Conservation (phyloP, 306 rosid species). For the peach (Prunus persica) region DNA sequence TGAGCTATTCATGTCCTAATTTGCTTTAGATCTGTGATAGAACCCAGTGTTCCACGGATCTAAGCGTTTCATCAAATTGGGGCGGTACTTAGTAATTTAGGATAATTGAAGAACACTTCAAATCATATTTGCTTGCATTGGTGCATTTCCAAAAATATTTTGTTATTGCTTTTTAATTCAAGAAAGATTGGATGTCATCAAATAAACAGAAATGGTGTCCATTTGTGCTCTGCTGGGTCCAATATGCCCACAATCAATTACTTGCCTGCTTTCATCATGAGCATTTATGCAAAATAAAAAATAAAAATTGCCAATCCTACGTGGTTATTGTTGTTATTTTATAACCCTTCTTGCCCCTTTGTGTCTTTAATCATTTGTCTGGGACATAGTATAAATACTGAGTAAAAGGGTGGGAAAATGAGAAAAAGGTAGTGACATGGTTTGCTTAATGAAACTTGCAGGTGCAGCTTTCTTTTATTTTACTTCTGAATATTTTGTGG, state of each 20-base stretch:
- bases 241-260: not conserved
- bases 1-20: slow-evolving; percentile 4
- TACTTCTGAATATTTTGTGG: slow-evolving; percentile 5
- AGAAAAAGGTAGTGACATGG: slow-evolving; percentile 23
- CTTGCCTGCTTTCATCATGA: not conserved
- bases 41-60: slow-evolving; percentile 33
- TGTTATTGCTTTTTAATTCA: not conserved
- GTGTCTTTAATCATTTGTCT: slow-evolving; percentile 22
- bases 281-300: not conserved
- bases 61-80: slow-evolving; percentile 15
- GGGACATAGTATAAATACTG: slow-evolving; percentile 20
- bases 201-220: not conserved
- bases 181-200: not conserved
- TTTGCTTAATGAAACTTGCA: slow-evolving; percentile 25
- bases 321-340: slow-evolving; percentile 29
- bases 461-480: slow-evolving; percentile 26
- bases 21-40: slow-evolving; percentile 20
- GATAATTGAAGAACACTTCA: slow-evolving; percentile 17
- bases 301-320: not conserved
- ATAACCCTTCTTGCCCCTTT: slow-evolving; percentile 26
- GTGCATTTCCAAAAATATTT: slow-evolving; percentile 6
- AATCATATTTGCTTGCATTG: slow-evolving; percentile 6
- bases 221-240: slow-evolving; percentile 12
- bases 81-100: not conserved
- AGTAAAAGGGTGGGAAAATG: slow-evolving; percentile 47